Evolutionary conservation across 2,329 filamentous ascomycete species (phyloP).

Genomic region (Sarocladium brachiariae): DNA sequence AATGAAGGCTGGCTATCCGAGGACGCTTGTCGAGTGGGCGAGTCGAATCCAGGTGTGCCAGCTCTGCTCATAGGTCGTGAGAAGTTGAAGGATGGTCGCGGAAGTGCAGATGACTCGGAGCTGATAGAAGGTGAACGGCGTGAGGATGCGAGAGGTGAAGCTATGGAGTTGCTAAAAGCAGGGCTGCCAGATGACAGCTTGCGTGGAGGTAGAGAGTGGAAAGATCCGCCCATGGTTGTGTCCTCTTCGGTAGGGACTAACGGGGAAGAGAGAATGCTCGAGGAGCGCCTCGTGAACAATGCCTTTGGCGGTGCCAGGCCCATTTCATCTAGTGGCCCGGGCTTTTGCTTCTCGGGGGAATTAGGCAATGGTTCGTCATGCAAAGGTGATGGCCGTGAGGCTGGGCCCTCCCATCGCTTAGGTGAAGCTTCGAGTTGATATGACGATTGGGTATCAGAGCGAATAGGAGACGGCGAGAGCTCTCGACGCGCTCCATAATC

Average conservation of each 20-base stretch:
- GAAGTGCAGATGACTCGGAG: slow-evolving; percentile 70
- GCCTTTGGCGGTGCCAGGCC: slow-evolving; percentile 44
- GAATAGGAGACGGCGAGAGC: slow-evolving; percentile 49
- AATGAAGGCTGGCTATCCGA: slow-evolving; percentile 62
- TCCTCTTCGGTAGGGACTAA: slow-evolving; percentile 67
- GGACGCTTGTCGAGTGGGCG: slow-evolving; percentile 55
- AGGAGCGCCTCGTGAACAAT: slow-evolving; percentile 44
- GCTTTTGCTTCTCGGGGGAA: slow-evolving; percentile 40
- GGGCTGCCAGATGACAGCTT: slow-evolving; percentile 70
- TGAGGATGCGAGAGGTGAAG: slow-evolving; percentile 57
- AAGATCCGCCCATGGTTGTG: slow-evolving; percentile 44
- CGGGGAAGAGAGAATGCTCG: slow-evolving; percentile 57
- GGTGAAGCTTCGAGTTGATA: slow-evolving; percentile 24
- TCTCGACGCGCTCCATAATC: slow-evolving; percentile 50
- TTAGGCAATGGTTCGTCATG: slow-evolving; percentile 25
- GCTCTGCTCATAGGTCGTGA: slow-evolving; percentile 80
- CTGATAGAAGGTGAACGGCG: slow-evolving; percentile 77
- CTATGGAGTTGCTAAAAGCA: slow-evolving; percentile 33
- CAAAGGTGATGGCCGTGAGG: slow-evolving; percentile 28
- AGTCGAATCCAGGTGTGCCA: slow-evolving; percentile 50
- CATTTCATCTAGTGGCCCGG: slow-evolving; percentile 42
- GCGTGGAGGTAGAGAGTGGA: slow-evolving; percentile 60
- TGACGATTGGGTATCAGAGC: slow-evolving; percentile 29
- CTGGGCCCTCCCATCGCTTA: slow-evolving; percentile 25
- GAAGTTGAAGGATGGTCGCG: slow-evolving; percentile 82